Conservation (phyloP, 108 stramenopile species). For the Cyclotella atomus region DNA sequence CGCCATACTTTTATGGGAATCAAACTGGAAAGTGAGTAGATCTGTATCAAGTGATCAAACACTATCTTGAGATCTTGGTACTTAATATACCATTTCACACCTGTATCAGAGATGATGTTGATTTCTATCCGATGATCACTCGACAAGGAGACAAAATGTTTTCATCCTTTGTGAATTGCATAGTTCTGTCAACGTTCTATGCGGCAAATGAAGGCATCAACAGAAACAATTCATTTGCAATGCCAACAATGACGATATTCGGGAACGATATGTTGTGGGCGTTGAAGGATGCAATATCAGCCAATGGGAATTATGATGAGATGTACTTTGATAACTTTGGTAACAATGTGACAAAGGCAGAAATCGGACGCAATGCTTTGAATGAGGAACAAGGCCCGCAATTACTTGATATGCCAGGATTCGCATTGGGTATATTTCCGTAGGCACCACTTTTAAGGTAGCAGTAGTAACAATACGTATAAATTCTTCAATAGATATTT, state of each 20-base stretch:
- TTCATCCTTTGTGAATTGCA: conserved; percentile 56
- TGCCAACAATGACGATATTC: conserved; percentile 45
- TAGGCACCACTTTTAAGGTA: not conserved
- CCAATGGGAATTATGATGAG: conserved; percentile 12
- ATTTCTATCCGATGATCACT: conserved; percentile 43
- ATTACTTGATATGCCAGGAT: conserved; percentile 4
- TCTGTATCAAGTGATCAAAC: not conserved
- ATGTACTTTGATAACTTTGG: not conserved
- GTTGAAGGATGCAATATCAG: conserved; percentile 4
- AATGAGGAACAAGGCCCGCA: not conserved
- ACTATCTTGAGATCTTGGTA: not conserved
- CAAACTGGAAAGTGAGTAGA: conserved; percentile 8
- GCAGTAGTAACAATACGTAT: no score
- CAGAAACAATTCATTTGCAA: conserved; percentile 2
- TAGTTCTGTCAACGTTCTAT: conserved; percentile 46
- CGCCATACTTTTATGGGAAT: conserved; percentile 47
- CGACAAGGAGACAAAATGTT: conserved; percentile 49
- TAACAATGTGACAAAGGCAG: not conserved
- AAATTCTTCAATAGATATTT: not conserved
- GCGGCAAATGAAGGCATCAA: conserved; percentile 49
- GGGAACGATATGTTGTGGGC: conserved; percentile 13
- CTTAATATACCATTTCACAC: not conserved
- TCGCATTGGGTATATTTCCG: not conserved
- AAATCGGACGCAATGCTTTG: conserved; percentile 19
- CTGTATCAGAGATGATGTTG: conserved; percentile 15